Evolutionary conservation across 164 flowering plant genomes (phyloP).

Genomic region (Warburgia ugandensis): DNA sequence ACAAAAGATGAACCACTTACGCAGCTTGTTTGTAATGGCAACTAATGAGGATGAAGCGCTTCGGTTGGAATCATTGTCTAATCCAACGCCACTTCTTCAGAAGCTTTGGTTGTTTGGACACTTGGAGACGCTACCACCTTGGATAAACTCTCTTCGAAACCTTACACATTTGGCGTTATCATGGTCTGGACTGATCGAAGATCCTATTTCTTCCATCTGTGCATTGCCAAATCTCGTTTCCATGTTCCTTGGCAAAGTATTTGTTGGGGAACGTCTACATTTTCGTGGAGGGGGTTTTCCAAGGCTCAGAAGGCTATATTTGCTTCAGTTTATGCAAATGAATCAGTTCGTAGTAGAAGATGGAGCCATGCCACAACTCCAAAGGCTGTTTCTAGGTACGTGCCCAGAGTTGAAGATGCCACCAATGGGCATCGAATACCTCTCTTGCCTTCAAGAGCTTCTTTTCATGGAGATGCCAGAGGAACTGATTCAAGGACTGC

Average conservation of each 20-base stretch:
- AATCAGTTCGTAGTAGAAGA: constrained; percentile 18
- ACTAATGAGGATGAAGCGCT: not conserved
- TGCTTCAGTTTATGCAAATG: constrained; percentile 15
- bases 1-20: constrained; percentile 7
- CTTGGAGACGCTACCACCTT: constrained; percentile 1
- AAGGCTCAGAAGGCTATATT: constrained; percentile 20
- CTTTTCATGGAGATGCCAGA: constrained; percentile 27
- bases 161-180: not conserved
- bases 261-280: constrained; percentile 15
- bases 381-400: constrained; percentile 9
- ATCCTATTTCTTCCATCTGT: not conserved
- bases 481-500: constrained; percentile 19
- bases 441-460: constrained; percentile 22
- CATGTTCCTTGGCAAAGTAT: constrained; percentile 25
- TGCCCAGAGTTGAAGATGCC: constrained; percentile 21
- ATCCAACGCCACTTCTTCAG: not conserved
- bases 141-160: not conserved
- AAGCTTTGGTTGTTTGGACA: constrained; percentile 1
- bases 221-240: constrained; percentile 13
- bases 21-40: not conserved
- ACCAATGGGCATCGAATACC: constrained; percentile 31
- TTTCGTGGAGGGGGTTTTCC: constrained; percentile 24
- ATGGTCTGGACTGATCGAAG: not conserved
- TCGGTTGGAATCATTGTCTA: not conserved
- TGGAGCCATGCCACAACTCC: constrained; percentile 26